Percentiles rank a stretch among this genome's conserved stretches.
These are phyloP conservation scores for Flaveria trinervia DNA, from an alignment of 129 eudicot species.

Conservation along the genomic window DNA sequence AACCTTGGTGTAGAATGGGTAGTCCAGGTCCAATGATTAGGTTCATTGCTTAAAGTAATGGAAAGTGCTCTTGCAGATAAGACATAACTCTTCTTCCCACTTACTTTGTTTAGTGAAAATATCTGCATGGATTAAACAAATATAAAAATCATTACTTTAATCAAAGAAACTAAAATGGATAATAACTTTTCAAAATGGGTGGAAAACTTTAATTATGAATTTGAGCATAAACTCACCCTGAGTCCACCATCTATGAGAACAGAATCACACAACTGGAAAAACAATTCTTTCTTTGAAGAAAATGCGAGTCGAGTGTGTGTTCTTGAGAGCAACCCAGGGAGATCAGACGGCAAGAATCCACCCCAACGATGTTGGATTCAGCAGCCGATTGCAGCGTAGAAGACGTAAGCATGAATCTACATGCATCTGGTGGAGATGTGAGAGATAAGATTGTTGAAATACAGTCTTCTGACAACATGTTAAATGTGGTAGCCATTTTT, in stretches of 20 bases:
- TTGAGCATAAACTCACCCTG: constrained; percentile 38
- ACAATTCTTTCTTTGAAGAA: constrained; percentile 55
- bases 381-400: constrained; percentile 26
- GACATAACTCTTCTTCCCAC: constrained; percentile 49
- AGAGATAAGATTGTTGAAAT: constrained; percentile 27
- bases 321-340: constrained; percentile 34
- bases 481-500: constrained; percentile 27
- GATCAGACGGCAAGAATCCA: constrained; percentile 34
- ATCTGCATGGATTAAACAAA: constrained; percentile 41
- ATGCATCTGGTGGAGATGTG: constrained; percentile 36
- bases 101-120: constrained; percentile 47
- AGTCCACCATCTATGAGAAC: constrained; percentile 61
- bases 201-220: background rate
- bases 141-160: background rate
- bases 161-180: background rate
- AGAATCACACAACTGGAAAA: constrained; percentile 45
- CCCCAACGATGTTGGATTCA: constrained; percentile 32
- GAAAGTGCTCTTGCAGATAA: constrained; percentile 54
- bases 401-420: constrained; percentile 24
- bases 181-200: background rate
- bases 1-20: constrained; percentile 46
- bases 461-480: constrained; percentile 46
- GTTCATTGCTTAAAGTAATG: constrained; percentile 42
- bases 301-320: constrained; percentile 40
- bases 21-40: constrained; percentile 60